phyloP scores from a whole-genome alignment of 1,284 basidiomycete genomes.

The Leccinum subatratum region DNA sequence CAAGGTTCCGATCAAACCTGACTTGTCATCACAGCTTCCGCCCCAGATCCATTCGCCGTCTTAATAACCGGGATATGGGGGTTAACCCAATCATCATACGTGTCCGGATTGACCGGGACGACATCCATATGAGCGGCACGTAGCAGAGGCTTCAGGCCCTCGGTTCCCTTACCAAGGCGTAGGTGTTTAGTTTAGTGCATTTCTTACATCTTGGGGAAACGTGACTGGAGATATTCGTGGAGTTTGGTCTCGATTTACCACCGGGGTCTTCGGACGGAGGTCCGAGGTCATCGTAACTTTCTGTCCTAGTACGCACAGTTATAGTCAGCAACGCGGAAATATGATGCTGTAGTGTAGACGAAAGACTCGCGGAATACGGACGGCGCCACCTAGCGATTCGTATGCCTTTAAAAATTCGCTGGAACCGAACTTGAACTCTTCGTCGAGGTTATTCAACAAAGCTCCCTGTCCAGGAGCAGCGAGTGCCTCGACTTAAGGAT shows the following conservation, averaged over 20 bases:
- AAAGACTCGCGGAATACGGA: not conserved
- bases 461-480: too few species aligned
- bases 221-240: not conserved
- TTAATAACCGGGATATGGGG: not conserved
- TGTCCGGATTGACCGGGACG: not conserved
- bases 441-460: too few species aligned
- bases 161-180: not conserved
- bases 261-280: not conserved
- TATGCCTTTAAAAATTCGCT: not conserved
- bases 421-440: too few species aligned
- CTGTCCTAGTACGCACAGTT: not conserved
- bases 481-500: too few species aligned
- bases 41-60: too few species aligned
- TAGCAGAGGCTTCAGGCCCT: too few species aligned
- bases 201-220: not conserved
- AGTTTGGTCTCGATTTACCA: not conserved
- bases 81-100: not conserved
- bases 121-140: not conserved
- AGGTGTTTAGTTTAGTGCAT: not conserved
- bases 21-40: not conserved
- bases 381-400: not conserved
- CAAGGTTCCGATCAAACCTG: not conserved
- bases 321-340: not conserved
- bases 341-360: not conserved
- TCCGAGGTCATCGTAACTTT: too few species aligned